Evolutionary conservation across 176 grass and related monocot species (phyloP).

Genomic region (Luzula sylvatica): DNA sequence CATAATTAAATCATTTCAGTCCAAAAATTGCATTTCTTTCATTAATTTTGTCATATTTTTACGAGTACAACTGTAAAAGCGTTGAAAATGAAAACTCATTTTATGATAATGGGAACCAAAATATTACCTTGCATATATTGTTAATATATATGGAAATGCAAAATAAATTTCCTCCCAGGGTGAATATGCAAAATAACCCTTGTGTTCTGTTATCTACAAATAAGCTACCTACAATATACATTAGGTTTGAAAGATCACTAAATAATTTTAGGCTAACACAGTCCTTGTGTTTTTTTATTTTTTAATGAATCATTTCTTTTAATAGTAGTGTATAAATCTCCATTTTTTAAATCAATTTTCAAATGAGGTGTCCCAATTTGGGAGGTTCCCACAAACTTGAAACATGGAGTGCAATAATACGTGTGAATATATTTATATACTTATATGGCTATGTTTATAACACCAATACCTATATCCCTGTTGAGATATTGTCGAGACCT

Average conservation of each 20-base stretch:
- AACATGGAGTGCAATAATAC: conserved; percentile 20
- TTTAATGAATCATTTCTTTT: conserved; percentile 11
- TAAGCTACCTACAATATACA: neutral
- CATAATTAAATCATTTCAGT: no score
- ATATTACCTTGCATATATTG: no score
- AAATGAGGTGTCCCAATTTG: conserved; percentile 27
- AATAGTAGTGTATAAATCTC: conserved; percentile 6
- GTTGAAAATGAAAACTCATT: no score
- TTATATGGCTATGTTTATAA: neutral
- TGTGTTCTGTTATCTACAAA: conserved; percentile 2
- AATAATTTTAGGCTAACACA: neutral
- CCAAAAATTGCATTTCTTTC: no score
- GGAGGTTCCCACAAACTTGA: conserved; percentile 5
- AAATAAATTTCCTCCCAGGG: neutral
- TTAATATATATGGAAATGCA: neutral
- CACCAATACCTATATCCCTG: neutral
- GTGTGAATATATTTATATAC: neutral
- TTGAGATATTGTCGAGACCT: conserved; percentile 8
- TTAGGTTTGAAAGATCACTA: conserved; percentile 13
- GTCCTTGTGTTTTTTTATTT: conserved; percentile 7
- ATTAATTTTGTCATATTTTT: no score
- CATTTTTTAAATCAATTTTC: conserved; percentile 10
- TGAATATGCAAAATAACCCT: neutral
- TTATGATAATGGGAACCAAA: no score
- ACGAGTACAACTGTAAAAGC: no score